These are phyloP conservation scores for Phytophthora idaei DNA, from an alignment of 352 stramenopile genomes.

Conservation along the genomic window DNA sequence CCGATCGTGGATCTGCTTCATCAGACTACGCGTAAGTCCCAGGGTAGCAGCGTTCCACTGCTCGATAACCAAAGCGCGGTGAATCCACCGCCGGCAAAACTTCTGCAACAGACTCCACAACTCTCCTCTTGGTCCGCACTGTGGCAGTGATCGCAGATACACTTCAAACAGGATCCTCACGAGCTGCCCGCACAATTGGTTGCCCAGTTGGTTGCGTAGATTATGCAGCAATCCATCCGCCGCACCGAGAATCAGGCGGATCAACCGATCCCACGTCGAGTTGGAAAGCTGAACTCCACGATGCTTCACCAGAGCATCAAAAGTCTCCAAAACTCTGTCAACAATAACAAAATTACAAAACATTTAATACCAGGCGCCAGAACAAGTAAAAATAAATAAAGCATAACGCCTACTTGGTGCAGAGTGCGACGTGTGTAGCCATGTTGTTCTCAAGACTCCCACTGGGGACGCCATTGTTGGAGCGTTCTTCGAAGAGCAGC, in stretches of 20 bases:
- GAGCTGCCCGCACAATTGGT: constrained; percentile 75
- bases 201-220: constrained; percentile 72
- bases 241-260: constrained; percentile 77
- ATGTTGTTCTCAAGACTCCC: constrained; percentile 39
- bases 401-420: constrained; percentile 51
- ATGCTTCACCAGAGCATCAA: constrained; percentile 75
- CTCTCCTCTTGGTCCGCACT: constrained; percentile 75
- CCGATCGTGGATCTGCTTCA: constrained; percentile 68
- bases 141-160: constrained; percentile 71
- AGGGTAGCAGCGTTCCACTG: constrained; percentile 85
- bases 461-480: constrained; percentile 29
- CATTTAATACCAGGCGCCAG: constrained; percentile 1
- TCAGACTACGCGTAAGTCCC: constrained; percentile 75
- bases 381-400: constrained; percentile 1
- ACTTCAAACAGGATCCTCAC: constrained; percentile 82
- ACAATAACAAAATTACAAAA: constrained; percentile 5
- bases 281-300: constrained; percentile 60
- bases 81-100: constrained; percentile 87
- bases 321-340: constrained; percentile 75
- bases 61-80: constrained; percentile 86
- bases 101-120: constrained; percentile 85
- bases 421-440: constrained; percentile 76
- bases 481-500: constrained; percentile 83
- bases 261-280: constrained; percentile 86
- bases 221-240: constrained; percentile 81